Conservation (phyloP, 805 yeast genomes). For the Lachancea fermentati region DNA sequence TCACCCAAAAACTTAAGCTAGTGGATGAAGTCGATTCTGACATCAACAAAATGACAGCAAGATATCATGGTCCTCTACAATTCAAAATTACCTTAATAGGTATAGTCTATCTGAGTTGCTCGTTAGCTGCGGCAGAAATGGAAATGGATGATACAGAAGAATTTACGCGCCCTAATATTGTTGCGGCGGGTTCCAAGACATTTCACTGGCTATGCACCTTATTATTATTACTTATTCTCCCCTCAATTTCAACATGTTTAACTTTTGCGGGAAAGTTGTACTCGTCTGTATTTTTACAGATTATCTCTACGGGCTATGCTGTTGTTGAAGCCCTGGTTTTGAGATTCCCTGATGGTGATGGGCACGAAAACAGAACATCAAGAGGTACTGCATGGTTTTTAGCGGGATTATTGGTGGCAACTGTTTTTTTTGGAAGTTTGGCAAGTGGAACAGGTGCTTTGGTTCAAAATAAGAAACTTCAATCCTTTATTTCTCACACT, state of each 20-base stretch:
- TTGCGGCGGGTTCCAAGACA: conserved; percentile 47
- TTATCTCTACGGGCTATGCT: conserved; percentile 44
- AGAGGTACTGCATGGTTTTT: conserved; percentile 63
- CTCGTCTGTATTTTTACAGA: conserved; percentile 42
- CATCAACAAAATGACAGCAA: not conserved
- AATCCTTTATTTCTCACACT: conserved; percentile 33
- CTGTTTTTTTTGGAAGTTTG: conserved; percentile 50
- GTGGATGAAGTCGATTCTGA: no score
- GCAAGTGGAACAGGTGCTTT: conserved; percentile 47
- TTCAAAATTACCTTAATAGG: not conserved
- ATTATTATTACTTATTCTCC: conserved; percentile 42
- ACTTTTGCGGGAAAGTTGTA: conserved; percentile 49
- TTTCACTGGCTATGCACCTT: conserved; percentile 61
- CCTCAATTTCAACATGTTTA: conserved; percentile 50
- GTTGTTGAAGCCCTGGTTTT: conserved; percentile 51
- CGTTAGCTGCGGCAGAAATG: conserved; percentile 15
- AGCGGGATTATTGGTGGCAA: conserved; percentile 37
- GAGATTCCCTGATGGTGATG: conserved; percentile 57
- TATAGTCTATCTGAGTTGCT: not conserved
- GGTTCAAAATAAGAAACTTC: conserved; percentile 31
- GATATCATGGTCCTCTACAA: not conserved
- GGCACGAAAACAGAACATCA: conserved; percentile 62
- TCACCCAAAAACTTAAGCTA: not conserved
- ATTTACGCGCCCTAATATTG: conserved; percentile 34
- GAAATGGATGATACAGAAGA: conserved; percentile 31